Base-by-base conservation (phyloP, 2,329 filamentous ascomycete genomes). In the Fusarium sp. region DNA sequence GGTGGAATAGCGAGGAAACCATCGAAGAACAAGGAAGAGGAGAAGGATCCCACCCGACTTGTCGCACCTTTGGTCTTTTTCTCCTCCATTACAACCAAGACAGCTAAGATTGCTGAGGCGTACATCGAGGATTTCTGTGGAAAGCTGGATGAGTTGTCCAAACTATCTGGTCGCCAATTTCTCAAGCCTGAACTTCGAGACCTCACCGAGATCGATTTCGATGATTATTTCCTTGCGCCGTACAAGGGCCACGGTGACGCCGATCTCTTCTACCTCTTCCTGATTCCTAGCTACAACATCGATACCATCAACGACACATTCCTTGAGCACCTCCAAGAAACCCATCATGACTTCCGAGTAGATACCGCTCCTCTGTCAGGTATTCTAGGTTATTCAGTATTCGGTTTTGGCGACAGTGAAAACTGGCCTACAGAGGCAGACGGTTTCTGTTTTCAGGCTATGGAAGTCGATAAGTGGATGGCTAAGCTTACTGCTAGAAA, bases 321-420 rank as follows among this genome's bases (percentile, higher is more conserved):
- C 80, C 86, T 98, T 30, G 91, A 94, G 72, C 94, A 97, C 80
- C 85, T 99, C 10, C 88, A 93, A 79, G 96, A 99, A 81, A 98
- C 95, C 0, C 96, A 98, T 80, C 91, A 98, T 83, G 96, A 99
- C 82, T 98, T 98, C 86, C 91, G 96, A 65, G 97, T 99, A 74
- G 95, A 98, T 77, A 97, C 95, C 0, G 92, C 93, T 0, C 93
- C 96, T 2, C 83, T 99, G 52, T 91, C 92, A 0, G 84, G 87
- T 3, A 83, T 98, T 21, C 85, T 95, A 5, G 96, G 96, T 13
- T 98, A 97, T 80, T 94, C 94, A 0, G 95, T 98, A 0, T 98
- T 98, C 84, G 96, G 96, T 0, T 93, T 98, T 78, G 96, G 96
- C 23, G 96, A 98, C 80, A 91, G 89, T 71, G 94, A 97, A 80